Base-by-base conservation (phyloP, 169 alveolate species). In the Plasmodium billcollinsi region DNA sequence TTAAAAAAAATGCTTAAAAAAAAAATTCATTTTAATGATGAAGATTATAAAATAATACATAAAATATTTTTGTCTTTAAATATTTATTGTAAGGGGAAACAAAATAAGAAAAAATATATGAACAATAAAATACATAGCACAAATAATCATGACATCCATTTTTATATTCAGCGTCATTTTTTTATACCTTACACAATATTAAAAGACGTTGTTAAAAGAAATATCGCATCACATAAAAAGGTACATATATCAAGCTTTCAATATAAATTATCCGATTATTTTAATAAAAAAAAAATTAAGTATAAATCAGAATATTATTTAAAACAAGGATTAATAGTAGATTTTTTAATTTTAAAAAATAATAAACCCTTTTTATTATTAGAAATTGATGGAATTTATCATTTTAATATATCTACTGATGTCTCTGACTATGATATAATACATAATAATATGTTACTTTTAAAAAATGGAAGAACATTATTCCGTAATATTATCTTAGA, bases 241-340 rank as follows among this genome's bases (percentile, higher is more conserved):
- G 49, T 67, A n/a, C 21, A 78, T 61, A 78, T 78, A 71, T 78
- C 89, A 62, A 78, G 89, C 26, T 78, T 78, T 78, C 89, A 78
- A 59, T 78, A 78, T 61, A 78, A 78, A 66, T 54, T 78, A 29
- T 78, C 78, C 7, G 54, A 67, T 29, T 78, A 65, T 78, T 65
- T 78, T 52, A 78, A 78, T 67, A 78, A 52, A 24, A 78, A 78
- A 78, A 65, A 52, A 50, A 78, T 78, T 12, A 66, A 29, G 54
- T 67, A 78, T 58, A 78, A 54, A 71, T 78, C 89, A 26, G 89
- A 78, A 66, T 24, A 78, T 78, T 65, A 39, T 45, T 78, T 78
- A 61, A 78, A 78, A 59, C 76, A 61, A 8, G 89, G 78, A 4
- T n/a, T 78, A 21, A 58, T 78, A 43, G 89, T 66, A 4, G 89